Evolutionary conservation across 1,139 yeast genomes (phyloP).

Genomic region (Lodderomyces theae): DNA sequence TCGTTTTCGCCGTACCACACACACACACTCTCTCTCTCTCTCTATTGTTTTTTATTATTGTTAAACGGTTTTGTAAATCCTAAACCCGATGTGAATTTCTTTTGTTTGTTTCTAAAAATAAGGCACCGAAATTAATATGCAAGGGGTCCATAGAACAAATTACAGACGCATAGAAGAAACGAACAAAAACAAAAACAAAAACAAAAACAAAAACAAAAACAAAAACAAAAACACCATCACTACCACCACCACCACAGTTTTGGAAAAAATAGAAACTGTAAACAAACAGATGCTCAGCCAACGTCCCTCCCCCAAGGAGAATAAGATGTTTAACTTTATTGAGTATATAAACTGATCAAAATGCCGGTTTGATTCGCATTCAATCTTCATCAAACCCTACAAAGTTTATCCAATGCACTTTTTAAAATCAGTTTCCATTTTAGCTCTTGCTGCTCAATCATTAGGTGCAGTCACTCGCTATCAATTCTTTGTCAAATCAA

Average conservation of each 20-base stretch:
- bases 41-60: no score
- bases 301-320: no score
- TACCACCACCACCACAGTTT: no score
- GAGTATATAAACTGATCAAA: neutral
- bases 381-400: no score
- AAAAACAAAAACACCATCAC: no score
- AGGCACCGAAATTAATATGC: neutral
- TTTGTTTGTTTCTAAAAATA: neutral
- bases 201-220: no score
- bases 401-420: conserved; percentile 10
- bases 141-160: neutral
- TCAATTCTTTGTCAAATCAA: conserved; percentile 22
- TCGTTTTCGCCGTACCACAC: no score
- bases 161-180: neutral
- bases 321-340: no score
- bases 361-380: no score
- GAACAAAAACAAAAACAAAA: no score
- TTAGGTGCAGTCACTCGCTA: conserved; percentile 18
- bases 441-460: conserved; percentile 20
- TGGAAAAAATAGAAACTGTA: neutral
- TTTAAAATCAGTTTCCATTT: conserved; percentile 17
- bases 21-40: no score
- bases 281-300: no score
- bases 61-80: neutral
- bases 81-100: neutral